Evolutionary conservation across 2,329 filamentous ascomycete genomes (phyloP), one percentile per base, ranked within the genome.

Genomic region (Lachnellula hyalina): DNA sequence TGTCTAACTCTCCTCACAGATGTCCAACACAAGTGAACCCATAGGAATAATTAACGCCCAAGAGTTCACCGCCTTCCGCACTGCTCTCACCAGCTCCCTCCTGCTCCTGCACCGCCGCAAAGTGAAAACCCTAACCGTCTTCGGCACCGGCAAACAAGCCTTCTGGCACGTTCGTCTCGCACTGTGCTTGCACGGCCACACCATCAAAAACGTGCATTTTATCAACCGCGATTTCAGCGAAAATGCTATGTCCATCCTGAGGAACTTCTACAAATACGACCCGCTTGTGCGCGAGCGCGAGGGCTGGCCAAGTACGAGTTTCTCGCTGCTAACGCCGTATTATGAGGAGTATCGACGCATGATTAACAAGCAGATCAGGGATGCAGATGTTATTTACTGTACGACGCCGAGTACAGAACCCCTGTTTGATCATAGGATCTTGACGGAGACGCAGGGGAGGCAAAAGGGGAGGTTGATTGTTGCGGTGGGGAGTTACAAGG

Each of bases 81-180:
- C 90, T 0, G 87, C 89, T 0, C 75, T 93, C 11, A 83, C 83
- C 1, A 87, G 86, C 4, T 81, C 86, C 52, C 83, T 85, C 25
- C 77, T 90, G 0, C 76, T 90, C 35, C 71, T 73, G 19, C 80
- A 79, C 38, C 88, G 93, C 53, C 76, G 80, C 53, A 80, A 80
- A 28, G 86, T 96, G 42, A 85, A 86, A 67, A 89, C 85, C 14
- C 68, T 96, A 11, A 85, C 87, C 14, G 86, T 96, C 51, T 97
- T 96, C 69, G 93, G 93, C 23, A 86, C 87, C 35, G 93, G 93
- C 46, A 84, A 87, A 63, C 92, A 96, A 74, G 93, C 93, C 12
- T 96, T 93, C 74, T 97, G 92, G 92, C 93, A 96, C 69, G 83
- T 96, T 44, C 86, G 91, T 0, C 80, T 97, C 4, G 86, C 92